Conservation (phyloP, 1,139 yeast genomes). For the Kodamaea plutei region DNA sequence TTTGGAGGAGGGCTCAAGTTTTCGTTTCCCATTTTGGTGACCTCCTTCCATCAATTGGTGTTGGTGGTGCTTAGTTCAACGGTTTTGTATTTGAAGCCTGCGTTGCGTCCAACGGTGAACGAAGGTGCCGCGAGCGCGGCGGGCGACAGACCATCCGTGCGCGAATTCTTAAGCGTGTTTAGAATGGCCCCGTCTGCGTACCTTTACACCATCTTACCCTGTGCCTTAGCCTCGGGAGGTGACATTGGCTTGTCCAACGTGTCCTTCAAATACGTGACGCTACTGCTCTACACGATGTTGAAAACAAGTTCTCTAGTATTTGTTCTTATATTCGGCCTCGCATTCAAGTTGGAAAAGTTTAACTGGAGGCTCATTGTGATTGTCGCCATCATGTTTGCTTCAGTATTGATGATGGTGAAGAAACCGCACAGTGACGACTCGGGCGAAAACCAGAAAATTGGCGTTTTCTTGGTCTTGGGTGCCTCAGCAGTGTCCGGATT, state of each 20-base stretch:
- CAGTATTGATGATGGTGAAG: conserved; percentile 85
- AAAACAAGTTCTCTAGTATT: conserved; percentile 83
- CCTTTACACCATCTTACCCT: conserved; percentile 63
- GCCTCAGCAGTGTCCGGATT: conserved; percentile 85
- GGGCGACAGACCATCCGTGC: conserved; percentile 1
- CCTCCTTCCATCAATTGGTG: conserved; percentile 79
- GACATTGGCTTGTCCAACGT: conserved; percentile 93
- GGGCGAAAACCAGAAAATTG: conserved; percentile 32
- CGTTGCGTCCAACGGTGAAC: conserved; percentile 38
- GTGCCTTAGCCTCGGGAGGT: conserved; percentile 84
- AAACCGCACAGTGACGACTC: conserved; percentile 24
- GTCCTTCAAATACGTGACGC: conserved; percentile 71
- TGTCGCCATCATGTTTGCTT: conserved; percentile 71
- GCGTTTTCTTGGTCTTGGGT: conserved; percentile 66
- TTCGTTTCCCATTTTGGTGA: conserved; percentile 77
- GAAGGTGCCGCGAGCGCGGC: conserved; percentile 6
- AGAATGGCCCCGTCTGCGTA: conserved; percentile 28
- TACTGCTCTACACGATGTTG: conserved; percentile 88
- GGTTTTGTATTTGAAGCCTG: conserved; percentile 45
- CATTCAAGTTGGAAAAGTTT: conserved; percentile 72
- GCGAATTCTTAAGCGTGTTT: conserved; percentile 15
- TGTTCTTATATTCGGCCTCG: conserved; percentile 79
- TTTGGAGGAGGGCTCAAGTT: conserved; percentile 74
- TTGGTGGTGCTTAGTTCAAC: conserved; percentile 47
- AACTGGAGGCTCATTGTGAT: conserved; percentile 63